Conservation (phyloP, 371 early-diverging fungal species). For the Funneliformis caledonium region DNA sequence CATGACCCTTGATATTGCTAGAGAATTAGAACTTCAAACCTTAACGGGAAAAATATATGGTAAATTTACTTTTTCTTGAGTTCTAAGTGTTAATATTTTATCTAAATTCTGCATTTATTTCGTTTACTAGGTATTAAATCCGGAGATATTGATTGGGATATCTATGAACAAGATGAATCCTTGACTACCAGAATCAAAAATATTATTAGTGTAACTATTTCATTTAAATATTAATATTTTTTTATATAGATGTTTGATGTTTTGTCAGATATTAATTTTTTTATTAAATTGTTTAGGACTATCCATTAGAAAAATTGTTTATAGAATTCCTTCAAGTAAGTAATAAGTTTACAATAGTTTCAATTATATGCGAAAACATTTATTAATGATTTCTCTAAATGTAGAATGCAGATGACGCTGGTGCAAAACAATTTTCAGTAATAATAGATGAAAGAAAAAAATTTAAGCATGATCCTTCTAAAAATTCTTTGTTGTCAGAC, state of each 20-base stretch:
- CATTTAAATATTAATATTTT: background rate
- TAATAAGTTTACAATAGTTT: too few species aligned
- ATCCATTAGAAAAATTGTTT: background rate
- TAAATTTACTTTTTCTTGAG: background rate
- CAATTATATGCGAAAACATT: background rate
- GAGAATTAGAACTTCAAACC: background rate
- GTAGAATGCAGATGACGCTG: conserved; percentile 49
- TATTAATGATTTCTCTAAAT: background rate
- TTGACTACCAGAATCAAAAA: background rate
- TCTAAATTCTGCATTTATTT: too few species aligned
- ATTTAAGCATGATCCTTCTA: background rate
- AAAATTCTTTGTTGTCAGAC: background rate
- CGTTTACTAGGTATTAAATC: background rate
- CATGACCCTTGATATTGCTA: background rate
- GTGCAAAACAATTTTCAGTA: conserved; percentile 42
- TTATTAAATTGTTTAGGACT: background rate
- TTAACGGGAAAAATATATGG: background rate
- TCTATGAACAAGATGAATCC: background rate
- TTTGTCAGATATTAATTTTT: too few species aligned
- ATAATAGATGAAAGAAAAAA: conserved; percentile 40
- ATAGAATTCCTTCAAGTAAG: conserved; percentile 15
- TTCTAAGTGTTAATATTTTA: too few species aligned
- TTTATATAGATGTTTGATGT: too few species aligned
- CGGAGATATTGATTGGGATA: background rate
- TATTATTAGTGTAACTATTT: background rate